Base-by-base conservation (phyloP, 345 rosid genomes). In the Microcos paniculata region DNA sequence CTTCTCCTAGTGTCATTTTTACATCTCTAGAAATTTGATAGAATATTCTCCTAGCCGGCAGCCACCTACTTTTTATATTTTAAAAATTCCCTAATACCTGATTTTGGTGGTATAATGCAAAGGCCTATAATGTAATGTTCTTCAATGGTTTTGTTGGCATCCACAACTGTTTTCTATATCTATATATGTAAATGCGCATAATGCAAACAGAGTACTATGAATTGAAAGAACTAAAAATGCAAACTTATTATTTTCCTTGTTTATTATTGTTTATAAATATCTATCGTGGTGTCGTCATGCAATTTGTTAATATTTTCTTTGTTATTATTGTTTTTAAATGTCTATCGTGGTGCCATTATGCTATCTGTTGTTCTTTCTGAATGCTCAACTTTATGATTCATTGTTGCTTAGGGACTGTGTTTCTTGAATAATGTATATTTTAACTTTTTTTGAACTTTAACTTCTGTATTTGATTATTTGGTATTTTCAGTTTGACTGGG, bases 401-500 rank as follows among this genome's bases (percentile, higher is more conserved):
- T 57, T 38, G 42, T 74, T 55, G 1, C 19, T 42, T 43, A 42
- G 59, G 21, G 4, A 40, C 59, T 1, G 38, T 24, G 0, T 69
- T 62, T 74, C 12, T 48, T n/a, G 24, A 26, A 71, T 9, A n/a
- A 19, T 73, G n/a, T n/a, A 24, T 38, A 13, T 24, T 49, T 35
- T 40, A 42, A 16, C 23, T 23, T 65, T 48, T 76, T 38, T 10
- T 31, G 21, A 28, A 6, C 19, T 38, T 28, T 61, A 12, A 15
- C 28, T 35, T 15, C 23, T 68, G 15, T 51, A 57, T 70, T 75
- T 81, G 52, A 11, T 49, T 48, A n/a, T 77, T 75, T 76, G 43
- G 35, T 62, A 16, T 84, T 62, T 82, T 73, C 89, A 95, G 99
- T 91, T 95, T 87, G 97, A 95, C 74, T 95, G 99, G 99, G 97